Evolutionary conservation across 2,329 filamentous ascomycete species (phyloP), one percentile per base, ranked within the genome.

Genomic region (Claviceps sp.): DNA sequence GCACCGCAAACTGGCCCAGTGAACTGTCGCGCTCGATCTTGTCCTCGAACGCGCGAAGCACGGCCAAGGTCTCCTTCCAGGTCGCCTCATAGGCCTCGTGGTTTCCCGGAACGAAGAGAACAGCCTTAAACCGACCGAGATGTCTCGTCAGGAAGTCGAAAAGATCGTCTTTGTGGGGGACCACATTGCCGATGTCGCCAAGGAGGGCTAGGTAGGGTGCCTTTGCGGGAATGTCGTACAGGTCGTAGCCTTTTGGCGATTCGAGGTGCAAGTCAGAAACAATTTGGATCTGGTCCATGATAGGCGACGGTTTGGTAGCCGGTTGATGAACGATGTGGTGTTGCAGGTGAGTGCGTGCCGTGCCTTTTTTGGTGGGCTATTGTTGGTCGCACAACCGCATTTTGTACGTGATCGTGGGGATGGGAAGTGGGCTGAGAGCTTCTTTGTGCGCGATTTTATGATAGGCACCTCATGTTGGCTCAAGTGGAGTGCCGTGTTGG

Each of bases 181-280:
- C 57, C 22, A 68, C 49, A 52, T 71, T 70, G 46, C 77, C 78
- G 49, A 82, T 75, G 56, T 81, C 77, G 22, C 79, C 78, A 0
- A 81, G 67, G 0, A 82, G 67, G 0, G 75, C 77, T 2, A 82
- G 67, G 53, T 73, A 70, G 0, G 73, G 72, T 1, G 76, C 72
- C 48, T 63, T 66, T 1, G 73, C 70, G 0, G 58, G 48, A 22
- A 80, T 72, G 2, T 73, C 59, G 57, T 75, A 81, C 24, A 64
- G 22, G 36, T 77, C 71, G 60, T 81, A 82, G 18, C 65, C 63
- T 44, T 68, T 65, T 0, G 72, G 69, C 8, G 60, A 58, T 58
- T 82, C 77, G 7, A 82, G 67, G 54, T 82, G 78, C 3, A 82
- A 66, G 61, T 82, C 78, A 0, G 77, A 80, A n/a, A 81, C 52